Base-by-base conservation (phyloP, 2,329 filamentous ascomycete genomes). In the Ophiosphaerella korrae region DNA sequence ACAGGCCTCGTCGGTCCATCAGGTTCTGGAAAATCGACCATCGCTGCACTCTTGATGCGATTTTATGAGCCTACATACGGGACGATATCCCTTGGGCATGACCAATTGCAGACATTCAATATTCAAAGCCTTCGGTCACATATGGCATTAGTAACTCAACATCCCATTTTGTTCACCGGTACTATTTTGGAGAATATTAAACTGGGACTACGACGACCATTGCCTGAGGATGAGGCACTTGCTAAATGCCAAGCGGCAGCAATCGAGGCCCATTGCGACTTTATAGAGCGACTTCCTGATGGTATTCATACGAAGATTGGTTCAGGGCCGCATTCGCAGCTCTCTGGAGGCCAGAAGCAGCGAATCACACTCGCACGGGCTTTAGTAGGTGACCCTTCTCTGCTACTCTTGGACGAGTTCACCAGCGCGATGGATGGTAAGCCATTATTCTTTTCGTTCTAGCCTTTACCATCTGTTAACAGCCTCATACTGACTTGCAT, bases 251-350 rank as follows among this genome's bases (percentile, higher is more conserved):
- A 74, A 14, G 66, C 59, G 31, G 82, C 85, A 8, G 80, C 83
- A 2, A 71, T 68, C 7, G 76, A 86, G 32, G 85, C 86, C 2
- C 83, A 88, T 66, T 71, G 67, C 37, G 71, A 74, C 32, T 74
- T 74, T 48, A 52, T 74, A 12, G 62, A 66, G 18, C 57, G 63
- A 16, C 63, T 75, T 6, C 70, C 72, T 3, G 57, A 74, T 37
- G 72, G 71, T 6, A 62, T 72, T 7, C 45, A 71, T 23, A 73
- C 70, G 13, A 55, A 52, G 9, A 64, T 74, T 40, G 66, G 71
- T n/a, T 59, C 68, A 11, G 67, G 66, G 3, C 63, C 67, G 32
- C 66, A 67, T 18, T 66, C 67, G 5, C 67, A 68, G 49, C 63
- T 74, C 3, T 74, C 72, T 18, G 72, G 72, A 18, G 72, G 72